Evolutionary conservation across 1,284 basidiomycete species (phyloP), one percentile per base, ranked within the genome.

Genomic region (Ustilago loliicola): DNA sequence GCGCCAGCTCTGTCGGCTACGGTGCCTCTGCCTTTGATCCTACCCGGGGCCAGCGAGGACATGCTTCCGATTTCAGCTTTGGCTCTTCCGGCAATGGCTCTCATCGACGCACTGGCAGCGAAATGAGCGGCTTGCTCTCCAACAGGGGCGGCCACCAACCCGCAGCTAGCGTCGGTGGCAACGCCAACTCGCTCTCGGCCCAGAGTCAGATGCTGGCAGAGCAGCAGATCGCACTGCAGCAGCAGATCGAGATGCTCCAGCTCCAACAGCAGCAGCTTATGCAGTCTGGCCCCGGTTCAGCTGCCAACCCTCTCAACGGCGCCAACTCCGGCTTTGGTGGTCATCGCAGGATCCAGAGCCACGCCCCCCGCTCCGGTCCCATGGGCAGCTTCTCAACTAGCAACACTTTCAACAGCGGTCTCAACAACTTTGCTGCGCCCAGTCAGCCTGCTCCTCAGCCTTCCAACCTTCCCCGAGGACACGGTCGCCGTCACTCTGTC

Each of bases 401-500:
- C 61, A 70, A 57, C 62, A 21, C 61, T 10, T 67, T 64, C 57
- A 58, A 60, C 55, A 51, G 36, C 25, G 67, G 61, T 48, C 64
- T 73, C 34, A 66, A 55, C 61, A 78, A 47, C 62, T 72, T 75
- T 42, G 59, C 36, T 40, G 59, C 36, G 71, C 65, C 61, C 11
- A 47, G 45, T 51, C 71, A 68, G 61, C 57, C 71, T 34, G 54
- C 66, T 38, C 19, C 61, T 13, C 66, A 57, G 38, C 9, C 55
- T 42, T 21, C 71, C 27, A 72, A 51, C 21, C 68, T 80, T 17
- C 85, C 86, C 8, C 91, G 92, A 74, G 93, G 93, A 30, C 96
- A 99, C 86, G 93, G 93, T 54, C 91, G 96, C 64, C 90, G 96
- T 74, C 96, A 98, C 88, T 96, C 94, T 80, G 93, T 97, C 76